phyloP scores from a whole-genome alignment of 2,329 filamentous ascomycete genomes.

The Fusarium tupiense region DNA sequence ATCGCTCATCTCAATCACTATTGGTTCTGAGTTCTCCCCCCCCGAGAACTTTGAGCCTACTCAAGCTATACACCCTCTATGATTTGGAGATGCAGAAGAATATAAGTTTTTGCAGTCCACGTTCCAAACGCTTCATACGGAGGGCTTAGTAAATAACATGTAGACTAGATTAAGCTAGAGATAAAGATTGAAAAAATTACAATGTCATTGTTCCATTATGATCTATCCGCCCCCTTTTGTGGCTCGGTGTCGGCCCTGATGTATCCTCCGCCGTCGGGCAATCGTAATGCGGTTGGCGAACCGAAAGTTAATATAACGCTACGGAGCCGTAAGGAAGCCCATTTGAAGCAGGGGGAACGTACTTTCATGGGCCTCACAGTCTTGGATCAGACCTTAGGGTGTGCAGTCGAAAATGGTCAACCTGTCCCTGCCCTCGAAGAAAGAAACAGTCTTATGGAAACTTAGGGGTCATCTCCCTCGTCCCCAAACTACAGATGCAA shows the following conservation, averaged over 20 bases:
- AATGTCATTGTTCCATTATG: neutral
- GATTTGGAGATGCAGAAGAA: neutral
- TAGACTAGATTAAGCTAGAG: neutral
- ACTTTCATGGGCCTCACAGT: neutral
- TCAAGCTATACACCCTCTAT: neutral
- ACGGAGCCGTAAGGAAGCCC: neutral
- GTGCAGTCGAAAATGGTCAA: neutral
- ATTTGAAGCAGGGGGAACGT: too few species aligned
- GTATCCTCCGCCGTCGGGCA: neutral
- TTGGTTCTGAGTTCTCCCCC: neutral
- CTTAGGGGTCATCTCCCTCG: neutral
- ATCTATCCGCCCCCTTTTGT: neutral
- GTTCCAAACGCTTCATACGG: neutral
- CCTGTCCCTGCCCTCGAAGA: neutral
- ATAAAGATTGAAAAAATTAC: neutral
- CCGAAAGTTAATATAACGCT: neutral
- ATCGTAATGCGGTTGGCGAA: neutral
- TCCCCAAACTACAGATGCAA: neutral
- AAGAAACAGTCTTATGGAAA: neutral
- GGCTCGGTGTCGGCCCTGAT: neutral
- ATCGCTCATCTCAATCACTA: too few species aligned
- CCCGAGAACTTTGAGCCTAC: neutral
- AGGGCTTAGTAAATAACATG: neutral
- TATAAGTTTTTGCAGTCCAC: neutral
- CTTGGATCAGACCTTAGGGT: neutral